These are phyloP conservation scores for Trichosporon faecale DNA, from an alignment of 1,284 basidiomycete genomes.

Conservation along the genomic window DNA sequence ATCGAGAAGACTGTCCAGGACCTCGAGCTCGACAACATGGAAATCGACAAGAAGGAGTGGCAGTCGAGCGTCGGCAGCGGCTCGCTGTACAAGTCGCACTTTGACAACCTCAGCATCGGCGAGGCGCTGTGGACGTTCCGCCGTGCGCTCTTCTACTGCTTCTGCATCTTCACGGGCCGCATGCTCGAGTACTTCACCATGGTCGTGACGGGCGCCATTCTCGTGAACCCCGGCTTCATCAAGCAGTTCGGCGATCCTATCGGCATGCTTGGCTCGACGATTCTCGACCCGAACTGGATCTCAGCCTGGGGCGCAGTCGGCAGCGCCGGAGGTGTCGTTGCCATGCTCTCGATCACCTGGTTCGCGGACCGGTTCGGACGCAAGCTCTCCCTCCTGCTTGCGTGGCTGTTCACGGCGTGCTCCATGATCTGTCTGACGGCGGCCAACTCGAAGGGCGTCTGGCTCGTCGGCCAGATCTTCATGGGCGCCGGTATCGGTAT, in stretches of 20 bases:
- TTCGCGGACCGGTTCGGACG: slow-evolving; percentile 29
- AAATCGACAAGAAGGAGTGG: background rate
- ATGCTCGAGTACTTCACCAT: slow-evolving; percentile 30
- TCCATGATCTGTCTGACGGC: slow-evolving; percentile 11
- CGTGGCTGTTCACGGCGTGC: slow-evolving; percentile 18
- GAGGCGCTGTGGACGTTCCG: slow-evolving; percentile 29
- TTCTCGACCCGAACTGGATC: slow-evolving; percentile 24
- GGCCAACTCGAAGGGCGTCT: slow-evolving; percentile 5
- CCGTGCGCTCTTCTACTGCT: slow-evolving; percentile 16
- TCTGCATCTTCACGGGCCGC: slow-evolving; percentile 28
- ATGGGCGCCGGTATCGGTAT: slow-evolving; percentile 24
- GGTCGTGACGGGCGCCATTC: background rate
- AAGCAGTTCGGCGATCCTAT: slow-evolving; percentile 22
- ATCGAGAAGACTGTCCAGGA: background rate
- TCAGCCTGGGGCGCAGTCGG: slow-evolving; percentile 28
- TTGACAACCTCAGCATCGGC: slow-evolving; percentile 25
- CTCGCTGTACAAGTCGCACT: slow-evolving; percentile 24
- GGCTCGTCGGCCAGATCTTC: slow-evolving; percentile 15
- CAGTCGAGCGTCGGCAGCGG: background rate
- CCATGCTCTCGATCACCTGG: slow-evolving; percentile 6
- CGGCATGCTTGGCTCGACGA: background rate
- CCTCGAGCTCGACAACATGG: slow-evolving; percentile 5
- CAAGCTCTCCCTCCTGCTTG: slow-evolving; percentile 20
- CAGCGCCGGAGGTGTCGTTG: slow-evolving; percentile 17
- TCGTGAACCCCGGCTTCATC: slow-evolving; percentile 26